phyloP scores from a whole-genome alignment of 441 rosid species.

The Macaranga tanarius region DNA sequence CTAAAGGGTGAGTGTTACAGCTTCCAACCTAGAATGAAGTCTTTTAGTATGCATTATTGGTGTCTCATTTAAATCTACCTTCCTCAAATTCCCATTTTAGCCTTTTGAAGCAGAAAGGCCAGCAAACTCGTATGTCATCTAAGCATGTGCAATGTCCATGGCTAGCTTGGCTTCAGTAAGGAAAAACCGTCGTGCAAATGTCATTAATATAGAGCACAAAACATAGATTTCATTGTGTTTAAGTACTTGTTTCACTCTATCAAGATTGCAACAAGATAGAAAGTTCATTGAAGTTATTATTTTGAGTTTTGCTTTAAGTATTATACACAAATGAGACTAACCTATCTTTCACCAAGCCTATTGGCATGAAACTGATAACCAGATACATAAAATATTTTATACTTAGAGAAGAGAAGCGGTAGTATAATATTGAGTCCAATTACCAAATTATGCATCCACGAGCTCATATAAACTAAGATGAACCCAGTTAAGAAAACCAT shows the following conservation, averaged over 20 bases:
- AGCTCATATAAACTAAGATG: not conserved
- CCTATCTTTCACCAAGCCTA: not conserved
- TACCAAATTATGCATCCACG: not conserved
- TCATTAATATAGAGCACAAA: slow-evolving; percentile 47
- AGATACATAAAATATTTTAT: not conserved
- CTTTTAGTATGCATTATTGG: slow-evolving; percentile 69
- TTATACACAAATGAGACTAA: not conserved
- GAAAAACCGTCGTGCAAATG: slow-evolving; percentile 76
- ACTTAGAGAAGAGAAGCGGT: not conserved
- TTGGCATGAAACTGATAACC: not conserved
- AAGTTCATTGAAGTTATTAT: not conserved
- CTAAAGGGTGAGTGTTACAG: too few species aligned
- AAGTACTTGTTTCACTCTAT: slow-evolving; percentile 1
- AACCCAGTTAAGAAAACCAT: not conserved
- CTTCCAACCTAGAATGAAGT: slow-evolving; percentile 67
- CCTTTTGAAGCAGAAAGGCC: slow-evolving; percentile 59
- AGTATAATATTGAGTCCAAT: not conserved
- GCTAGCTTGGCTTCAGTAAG: slow-evolving; percentile 95
- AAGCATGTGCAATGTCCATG: slow-evolving; percentile 79
- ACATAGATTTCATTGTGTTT: not conserved
- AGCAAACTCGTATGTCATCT: slow-evolving; percentile 62
- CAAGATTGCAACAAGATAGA: slow-evolving; percentile 1
- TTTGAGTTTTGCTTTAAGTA: not conserved
- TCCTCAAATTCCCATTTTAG: slow-evolving; percentile 58
- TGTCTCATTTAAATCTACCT: slow-evolving; percentile 89